A percentile compares a stretch with the other conserved stretches of the same genome.
Evolutionary conservation across 495 filamentous ascomycete genomes (phyloP).

Genomic region (Xylaria palmicola): DNA sequence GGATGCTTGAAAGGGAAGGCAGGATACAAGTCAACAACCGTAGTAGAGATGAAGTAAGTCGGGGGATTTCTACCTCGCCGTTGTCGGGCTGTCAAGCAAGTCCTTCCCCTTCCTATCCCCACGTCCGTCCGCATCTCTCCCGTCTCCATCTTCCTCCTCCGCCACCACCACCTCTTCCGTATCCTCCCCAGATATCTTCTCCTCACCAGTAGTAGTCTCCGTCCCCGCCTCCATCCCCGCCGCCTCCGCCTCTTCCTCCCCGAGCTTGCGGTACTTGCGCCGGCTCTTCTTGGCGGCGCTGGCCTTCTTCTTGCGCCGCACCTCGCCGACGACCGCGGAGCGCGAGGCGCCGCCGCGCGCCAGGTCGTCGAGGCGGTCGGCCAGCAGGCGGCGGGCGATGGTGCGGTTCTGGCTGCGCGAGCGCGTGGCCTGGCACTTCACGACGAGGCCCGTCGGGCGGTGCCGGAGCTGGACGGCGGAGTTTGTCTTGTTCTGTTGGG

Average conservation of each 20-base stretch:
- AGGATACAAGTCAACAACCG: neutral
- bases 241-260: slow-evolving; percentile 42
- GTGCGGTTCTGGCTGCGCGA: slow-evolving; percentile 86
- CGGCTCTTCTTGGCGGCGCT: slow-evolving; percentile 51
- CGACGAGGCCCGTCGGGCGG: slow-evolving; percentile 79
- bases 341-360: slow-evolving; percentile 49
- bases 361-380: slow-evolving; percentile 70
- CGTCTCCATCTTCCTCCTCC: slow-evolving; percentile 13
- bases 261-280: slow-evolving; percentile 50
- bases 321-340: slow-evolving; percentile 37
- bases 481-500: slow-evolving; percentile 83
- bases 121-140: slow-evolving; percentile 14
- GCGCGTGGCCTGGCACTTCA: slow-evolving; percentile 90
- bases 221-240: too few relatives aligned
- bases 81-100: neutral
- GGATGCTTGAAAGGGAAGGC: neutral
- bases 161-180: slow-evolving; percentile 12
- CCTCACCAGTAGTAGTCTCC: neutral
- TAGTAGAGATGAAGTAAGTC: too few relatives aligned
- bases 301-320: slow-evolving; percentile 47
- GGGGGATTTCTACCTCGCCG: neutral
- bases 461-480: slow-evolving; percentile 94
- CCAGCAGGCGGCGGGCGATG: slow-evolving; percentile 75
- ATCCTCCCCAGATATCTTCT: neutral
- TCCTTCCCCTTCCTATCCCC: slow-evolving; percentile 29